A percentile compares a stretch with the other conserved stretches of the same genome.
Evolutionary conservation across 1,284 basidiomycete species (phyloP).

Genomic region (Rhodotorula glutinis): DNA sequence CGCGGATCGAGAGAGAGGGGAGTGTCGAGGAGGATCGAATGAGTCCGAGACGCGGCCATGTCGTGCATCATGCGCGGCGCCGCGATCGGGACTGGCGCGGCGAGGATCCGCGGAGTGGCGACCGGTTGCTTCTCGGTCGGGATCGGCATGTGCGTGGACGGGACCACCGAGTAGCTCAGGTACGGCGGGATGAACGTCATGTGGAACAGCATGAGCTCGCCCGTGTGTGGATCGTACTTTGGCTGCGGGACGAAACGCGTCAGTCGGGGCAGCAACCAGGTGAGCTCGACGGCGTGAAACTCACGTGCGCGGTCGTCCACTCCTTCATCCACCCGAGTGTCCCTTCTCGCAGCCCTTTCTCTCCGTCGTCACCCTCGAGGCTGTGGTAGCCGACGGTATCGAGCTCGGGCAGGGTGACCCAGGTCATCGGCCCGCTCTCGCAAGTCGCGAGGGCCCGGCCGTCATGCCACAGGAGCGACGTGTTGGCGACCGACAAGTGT

Average conservation of each 20-base stretch:
- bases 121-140: slow-evolving; percentile 17
- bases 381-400: slow-evolving; percentile 52
- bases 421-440: slow-evolving; percentile 53
- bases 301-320: slow-evolving; percentile 53
- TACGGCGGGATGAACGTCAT: slow-evolving; percentile 53
- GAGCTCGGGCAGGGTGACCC: slow-evolving; percentile 52
- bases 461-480: slow-evolving; percentile 51
- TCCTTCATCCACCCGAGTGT: slow-evolving; percentile 48
- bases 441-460: slow-evolving; percentile 53
- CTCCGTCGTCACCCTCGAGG: slow-evolving; percentile 41
- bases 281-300: background rate
- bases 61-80: slow-evolving; percentile 55
- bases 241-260: slow-evolving; percentile 40
- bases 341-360: slow-evolving; percentile 40
- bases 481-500: slow-evolving; percentile 53
- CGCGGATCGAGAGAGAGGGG: slow-evolving; percentile 54
- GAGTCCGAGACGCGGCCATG: slow-evolving; percentile 51
- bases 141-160: slow-evolving; percentile 28
- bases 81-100: slow-evolving; percentile 33
- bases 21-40: slow-evolving; percentile 53
- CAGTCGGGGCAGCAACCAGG: background rate
- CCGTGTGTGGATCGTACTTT: slow-evolving; percentile 52
- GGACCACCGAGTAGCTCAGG: slow-evolving; percentile 52
- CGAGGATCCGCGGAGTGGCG: slow-evolving; percentile 26
- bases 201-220: slow-evolving; percentile 52